Percentiles rank a stretch among this genome's conserved stretches.
phyloP scores from a whole-genome alignment of 176 grass and related monocot species.

The Rhynchospora pubera region DNA sequence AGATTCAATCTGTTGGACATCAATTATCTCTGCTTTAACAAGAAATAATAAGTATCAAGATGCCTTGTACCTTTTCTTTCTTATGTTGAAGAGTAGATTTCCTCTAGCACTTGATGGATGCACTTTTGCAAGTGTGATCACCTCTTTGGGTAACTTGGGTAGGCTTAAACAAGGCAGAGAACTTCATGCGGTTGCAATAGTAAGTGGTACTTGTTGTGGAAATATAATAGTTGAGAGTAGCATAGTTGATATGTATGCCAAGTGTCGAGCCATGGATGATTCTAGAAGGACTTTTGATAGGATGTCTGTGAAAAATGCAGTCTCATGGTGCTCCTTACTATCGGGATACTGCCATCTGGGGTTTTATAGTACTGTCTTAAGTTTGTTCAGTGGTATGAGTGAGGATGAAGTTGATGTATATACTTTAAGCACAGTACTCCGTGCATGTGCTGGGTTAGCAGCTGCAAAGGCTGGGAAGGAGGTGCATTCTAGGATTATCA shows the following conservation, averaged over 20 bases:
- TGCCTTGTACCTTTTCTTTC: slow-evolving; percentile 36
- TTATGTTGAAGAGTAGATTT: slow-evolving; percentile 31
- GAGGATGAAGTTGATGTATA: slow-evolving; percentile 38
- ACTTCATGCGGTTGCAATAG: slow-evolving; percentile 43
- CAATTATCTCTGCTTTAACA: slow-evolving; percentile 58
- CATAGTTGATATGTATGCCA: slow-evolving; percentile 74
- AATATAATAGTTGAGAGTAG: slow-evolving; percentile 82
- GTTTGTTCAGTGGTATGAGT: slow-evolving; percentile 53
- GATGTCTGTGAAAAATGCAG: slow-evolving; percentile 53
- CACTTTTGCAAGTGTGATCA: slow-evolving; percentile 72
- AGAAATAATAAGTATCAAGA: slow-evolving; percentile 54
- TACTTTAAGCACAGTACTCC: slow-evolving; percentile 56
- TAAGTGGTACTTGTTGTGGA: slow-evolving; percentile 44
- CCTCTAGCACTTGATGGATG: slow-evolving; percentile 33
- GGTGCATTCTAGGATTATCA: slow-evolving; percentile 61
- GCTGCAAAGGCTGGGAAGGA: slow-evolving; percentile 56
- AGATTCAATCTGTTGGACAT: slow-evolving; percentile 73
- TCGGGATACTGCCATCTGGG: slow-evolving; percentile 59
- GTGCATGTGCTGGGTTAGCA: slow-evolving; percentile 52
- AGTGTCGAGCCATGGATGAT: slow-evolving; percentile 50
- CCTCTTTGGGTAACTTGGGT: slow-evolving; percentile 48
- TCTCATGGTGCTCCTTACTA: slow-evolving; percentile 71
- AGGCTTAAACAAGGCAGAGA: slow-evolving; percentile 46
- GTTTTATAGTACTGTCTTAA: slow-evolving; percentile 39
- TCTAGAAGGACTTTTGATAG: slow-evolving; percentile 62